These are phyloP conservation scores for Rhynchospora pubera DNA, from an alignment of 176 grass and related monocot genomes.

Conservation along the genomic window DNA sequence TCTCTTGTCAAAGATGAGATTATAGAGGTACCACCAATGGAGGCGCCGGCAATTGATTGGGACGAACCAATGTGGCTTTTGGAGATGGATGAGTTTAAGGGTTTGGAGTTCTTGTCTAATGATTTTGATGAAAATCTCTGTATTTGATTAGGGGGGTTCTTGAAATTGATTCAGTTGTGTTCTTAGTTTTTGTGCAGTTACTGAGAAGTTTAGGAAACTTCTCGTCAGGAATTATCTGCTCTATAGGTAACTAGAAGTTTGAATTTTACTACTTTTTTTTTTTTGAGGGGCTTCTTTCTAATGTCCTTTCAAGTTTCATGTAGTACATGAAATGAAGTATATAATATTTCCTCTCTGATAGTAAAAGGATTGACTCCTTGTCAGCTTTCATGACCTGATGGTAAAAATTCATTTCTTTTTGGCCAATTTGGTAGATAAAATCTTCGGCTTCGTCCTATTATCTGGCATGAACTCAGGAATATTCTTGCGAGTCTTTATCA, in stretches of 20 bases:
- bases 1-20: conserved; percentile 23
- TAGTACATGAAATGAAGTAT: conserved; percentile 4
- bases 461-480: neutral
- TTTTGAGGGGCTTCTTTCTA: neutral
- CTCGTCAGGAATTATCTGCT: neutral
- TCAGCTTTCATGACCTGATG: neutral
- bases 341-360: neutral
- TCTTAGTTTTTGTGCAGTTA: conserved; percentile 8
- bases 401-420: neutral
- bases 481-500: neutral
- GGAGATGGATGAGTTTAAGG: conserved; percentile 50
- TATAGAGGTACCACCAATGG: conserved; percentile 18
- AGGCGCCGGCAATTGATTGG: conserved; percentile 45
- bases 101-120: conserved; percentile 18
- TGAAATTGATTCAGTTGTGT: neutral
- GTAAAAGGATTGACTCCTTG: neutral
- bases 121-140: conserved; percentile 21
- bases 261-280: neutral
- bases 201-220: neutral
- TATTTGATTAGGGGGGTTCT: neutral
- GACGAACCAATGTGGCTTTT: conserved; percentile 49
- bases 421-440: neutral
- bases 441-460: neutral
- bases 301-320: neutral
- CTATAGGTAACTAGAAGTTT: neutral